Conservation (phyloP, 768 basidiomycete species). For the Russula virescens region DNA sequence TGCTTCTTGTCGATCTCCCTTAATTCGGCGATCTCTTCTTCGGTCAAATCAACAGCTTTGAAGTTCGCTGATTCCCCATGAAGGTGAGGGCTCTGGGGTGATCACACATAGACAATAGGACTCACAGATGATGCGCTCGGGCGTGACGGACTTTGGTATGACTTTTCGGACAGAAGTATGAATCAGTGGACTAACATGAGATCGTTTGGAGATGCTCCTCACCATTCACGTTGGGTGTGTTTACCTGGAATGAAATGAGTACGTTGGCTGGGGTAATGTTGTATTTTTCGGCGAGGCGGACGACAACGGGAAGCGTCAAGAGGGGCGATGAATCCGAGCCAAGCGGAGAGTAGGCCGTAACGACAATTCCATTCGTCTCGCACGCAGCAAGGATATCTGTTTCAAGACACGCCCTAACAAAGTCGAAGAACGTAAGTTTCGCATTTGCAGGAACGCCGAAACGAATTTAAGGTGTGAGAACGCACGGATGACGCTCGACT, state of each 20-base stretch:
- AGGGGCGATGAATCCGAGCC: conserved; percentile 69
- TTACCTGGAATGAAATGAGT: conserved; percentile 68
- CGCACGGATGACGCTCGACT: conserved; percentile 68
- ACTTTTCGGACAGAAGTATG: conserved; percentile 34
- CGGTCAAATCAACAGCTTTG: conserved; percentile 53
- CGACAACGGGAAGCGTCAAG: conserved; percentile 53
- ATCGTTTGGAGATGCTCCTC: conserved; percentile 10
- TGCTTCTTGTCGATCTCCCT: conserved; percentile 52
- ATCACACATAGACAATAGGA: conserved; percentile 1
- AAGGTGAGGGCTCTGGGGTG: background rate
- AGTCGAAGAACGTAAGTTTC: background rate
- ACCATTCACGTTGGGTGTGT: conserved; percentile 53
- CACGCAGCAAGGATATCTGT: conserved; percentile 60
- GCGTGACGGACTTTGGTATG: conserved; percentile 73
- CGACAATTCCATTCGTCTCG: conserved; percentile 54
- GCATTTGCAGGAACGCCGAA: background rate
- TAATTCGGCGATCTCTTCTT: conserved; percentile 56
- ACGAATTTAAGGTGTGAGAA: conserved; percentile 21
- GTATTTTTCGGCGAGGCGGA: conserved; percentile 58
- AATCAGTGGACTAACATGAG: conserved; percentile 20
- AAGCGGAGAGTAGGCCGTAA: conserved; percentile 78
- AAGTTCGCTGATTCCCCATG: conserved; percentile 42
- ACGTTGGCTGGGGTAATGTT: conserved; percentile 56
- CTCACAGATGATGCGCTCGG: conserved; percentile 52
- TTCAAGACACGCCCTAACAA: conserved; percentile 53